Percentiles rank a stretch among this genome's conserved stretches.
Conservation (phyloP, 768 basidiomycete species). For the Leucosporidium scottii region DNA sequence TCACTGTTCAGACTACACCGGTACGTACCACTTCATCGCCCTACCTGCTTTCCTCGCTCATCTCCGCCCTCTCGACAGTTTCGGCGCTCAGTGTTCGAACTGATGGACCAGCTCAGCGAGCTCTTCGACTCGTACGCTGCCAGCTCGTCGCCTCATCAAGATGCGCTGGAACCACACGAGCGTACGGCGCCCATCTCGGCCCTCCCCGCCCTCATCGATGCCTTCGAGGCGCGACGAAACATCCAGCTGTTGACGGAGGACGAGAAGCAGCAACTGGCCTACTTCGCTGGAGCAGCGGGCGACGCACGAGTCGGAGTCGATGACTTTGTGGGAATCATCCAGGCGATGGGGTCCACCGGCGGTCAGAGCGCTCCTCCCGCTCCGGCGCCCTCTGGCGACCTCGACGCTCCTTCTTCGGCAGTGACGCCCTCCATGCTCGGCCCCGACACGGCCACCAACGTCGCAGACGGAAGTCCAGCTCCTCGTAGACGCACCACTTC, state of each 20-base stretch:
- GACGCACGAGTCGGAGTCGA: constrained; percentile 21
- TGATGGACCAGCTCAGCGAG: constrained; percentile 14
- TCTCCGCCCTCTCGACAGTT: constrained; percentile 2
- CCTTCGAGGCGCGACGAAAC: constrained; percentile 16
- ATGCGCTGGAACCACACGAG: not conserved
- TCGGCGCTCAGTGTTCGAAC: constrained; percentile 18
- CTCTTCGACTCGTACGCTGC: constrained; percentile 23
- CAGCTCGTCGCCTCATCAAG: constrained; percentile 11
- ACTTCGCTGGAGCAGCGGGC: not conserved
- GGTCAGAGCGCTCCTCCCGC: not conserved
- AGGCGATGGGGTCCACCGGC: not conserved
- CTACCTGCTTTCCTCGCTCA: not conserved
- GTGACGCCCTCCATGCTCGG: not conserved
- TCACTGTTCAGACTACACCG: too few species aligned
- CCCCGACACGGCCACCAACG: not conserved
- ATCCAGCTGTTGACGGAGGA: constrained; percentile 12
- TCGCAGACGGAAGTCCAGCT: constrained; percentile 15
- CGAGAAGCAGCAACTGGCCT: constrained; percentile 1
- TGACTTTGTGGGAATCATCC: constrained; percentile 7
- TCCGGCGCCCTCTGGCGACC: not conserved
- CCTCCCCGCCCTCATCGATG: constrained; percentile 15
- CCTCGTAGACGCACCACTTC: constrained; percentile 3
- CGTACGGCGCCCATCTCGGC: not conserved
- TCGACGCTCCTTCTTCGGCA: not conserved
- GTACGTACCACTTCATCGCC: too few species aligned